phyloP scores from a whole-genome alignment of 805 yeast genomes.

The Crinitomyces ghanaensis region DNA sequence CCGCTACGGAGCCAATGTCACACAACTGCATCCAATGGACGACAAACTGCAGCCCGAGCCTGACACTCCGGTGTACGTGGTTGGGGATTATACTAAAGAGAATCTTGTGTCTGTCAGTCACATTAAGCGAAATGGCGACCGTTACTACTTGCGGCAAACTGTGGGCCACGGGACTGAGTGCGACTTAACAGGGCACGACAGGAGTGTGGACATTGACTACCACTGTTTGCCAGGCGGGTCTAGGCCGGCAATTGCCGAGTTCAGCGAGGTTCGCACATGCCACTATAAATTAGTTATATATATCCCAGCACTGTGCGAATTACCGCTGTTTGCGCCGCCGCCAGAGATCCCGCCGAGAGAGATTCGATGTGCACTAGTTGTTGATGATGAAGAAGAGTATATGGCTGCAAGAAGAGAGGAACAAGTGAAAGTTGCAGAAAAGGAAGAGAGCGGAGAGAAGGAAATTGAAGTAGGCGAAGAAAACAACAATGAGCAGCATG shows the following conservation, averaged over 20 bases:
- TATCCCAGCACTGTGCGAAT: conserved; percentile 40
- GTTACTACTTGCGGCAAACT: conserved; percentile 24
- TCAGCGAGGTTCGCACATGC: conserved; percentile 46
- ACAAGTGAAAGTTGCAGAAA: too few species aligned
- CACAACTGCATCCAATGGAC: conserved; percentile 34
- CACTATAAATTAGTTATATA: conserved; percentile 41
- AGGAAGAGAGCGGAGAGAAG: not conserved
- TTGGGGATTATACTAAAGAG: conserved; percentile 18
- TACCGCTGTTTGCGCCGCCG: conserved; percentile 25
- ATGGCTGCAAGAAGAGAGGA: not conserved
- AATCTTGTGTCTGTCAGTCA: conserved; percentile 5
- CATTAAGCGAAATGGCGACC: conserved; percentile 9
- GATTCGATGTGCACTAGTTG: conserved; percentile 19
- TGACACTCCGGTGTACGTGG: conserved; percentile 21
- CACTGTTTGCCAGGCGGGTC: conserved; percentile 36
- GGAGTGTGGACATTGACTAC: conserved; percentile 46
- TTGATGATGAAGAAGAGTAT: conserved; percentile 8
- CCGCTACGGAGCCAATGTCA: conserved; percentile 37
- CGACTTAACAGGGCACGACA: conserved; percentile 42
- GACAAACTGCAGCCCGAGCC: conserved; percentile 14
- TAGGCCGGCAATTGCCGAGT: conserved; percentile 26
- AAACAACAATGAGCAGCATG: not conserved
- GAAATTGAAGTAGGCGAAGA: not conserved
- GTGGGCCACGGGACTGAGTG: conserved; percentile 46
- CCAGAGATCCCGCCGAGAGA: conserved; percentile 21